A percentile compares a stretch with the other conserved stretches of the same genome.
Conservation (phyloP, 176 grass and related monocot species). For the Oryza coarctata region DNA sequence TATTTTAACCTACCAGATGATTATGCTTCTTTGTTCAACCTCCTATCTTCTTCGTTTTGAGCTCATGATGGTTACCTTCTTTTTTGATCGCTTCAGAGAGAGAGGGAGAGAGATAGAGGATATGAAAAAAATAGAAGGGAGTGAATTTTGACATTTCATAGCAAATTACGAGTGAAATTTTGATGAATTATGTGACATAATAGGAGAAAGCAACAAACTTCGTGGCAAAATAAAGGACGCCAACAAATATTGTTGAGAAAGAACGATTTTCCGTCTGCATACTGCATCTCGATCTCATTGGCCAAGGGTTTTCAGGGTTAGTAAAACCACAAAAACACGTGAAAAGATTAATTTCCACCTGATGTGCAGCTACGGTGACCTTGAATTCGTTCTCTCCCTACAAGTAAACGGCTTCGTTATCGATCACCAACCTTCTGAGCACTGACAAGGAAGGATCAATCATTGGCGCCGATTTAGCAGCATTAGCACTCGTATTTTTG, state of each 20-base stretch:
- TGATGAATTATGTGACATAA: neutral
- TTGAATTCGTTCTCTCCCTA: neutral
- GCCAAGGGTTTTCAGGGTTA: neutral
- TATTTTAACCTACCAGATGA: neutral
- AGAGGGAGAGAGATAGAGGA: no score
- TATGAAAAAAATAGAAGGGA: no score
- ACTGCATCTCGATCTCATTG: neutral
- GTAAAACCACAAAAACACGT: neutral
- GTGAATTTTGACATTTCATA: no score
- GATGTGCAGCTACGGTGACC: neutral
- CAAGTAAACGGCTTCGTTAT: neutral
- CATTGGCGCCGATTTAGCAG: neutral
- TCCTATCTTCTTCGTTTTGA: no score
- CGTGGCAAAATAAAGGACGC: neutral
- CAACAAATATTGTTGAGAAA: neutral
- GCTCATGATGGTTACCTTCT: no score
- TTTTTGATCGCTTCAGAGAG: no score
- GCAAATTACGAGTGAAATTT: neutral
- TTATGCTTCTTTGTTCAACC: neutral
- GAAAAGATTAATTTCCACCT: neutral
- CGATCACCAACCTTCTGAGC: neutral
- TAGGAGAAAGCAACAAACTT: no score
- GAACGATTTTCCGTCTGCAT: neutral
- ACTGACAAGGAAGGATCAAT: neutral
- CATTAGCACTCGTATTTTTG: neutral